These are phyloP conservation scores for Suillus subaureus DNA, from an alignment of 768 basidiomycete species.

Conservation along the genomic window DNA sequence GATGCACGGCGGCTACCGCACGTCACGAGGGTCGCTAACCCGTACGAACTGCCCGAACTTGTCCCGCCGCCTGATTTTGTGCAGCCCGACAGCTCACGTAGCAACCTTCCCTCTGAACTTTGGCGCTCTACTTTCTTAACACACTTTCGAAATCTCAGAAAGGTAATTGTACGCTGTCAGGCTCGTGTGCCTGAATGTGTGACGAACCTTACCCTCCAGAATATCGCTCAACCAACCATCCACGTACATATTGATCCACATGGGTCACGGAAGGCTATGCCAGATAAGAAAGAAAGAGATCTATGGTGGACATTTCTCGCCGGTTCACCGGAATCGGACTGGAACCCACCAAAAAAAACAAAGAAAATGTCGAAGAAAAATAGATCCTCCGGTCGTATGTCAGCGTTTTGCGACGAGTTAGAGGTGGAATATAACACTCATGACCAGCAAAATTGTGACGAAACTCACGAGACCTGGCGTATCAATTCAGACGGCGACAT, in stretches of 20 bases:
- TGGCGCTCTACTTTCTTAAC: slow-evolving; percentile 64
- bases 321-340: slow-evolving; percentile 67
- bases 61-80: slow-evolving; percentile 13
- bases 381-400: slow-evolving; percentile 29
- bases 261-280: slow-evolving; percentile 45
- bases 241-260: slow-evolving; percentile 19
- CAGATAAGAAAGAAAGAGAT: slow-evolving; percentile 73
- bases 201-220: slow-evolving; percentile 44
- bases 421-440: slow-evolving; percentile 10
- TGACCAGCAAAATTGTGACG: background rate
- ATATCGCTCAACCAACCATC: slow-evolving; percentile 63
- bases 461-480: slow-evolving; percentile 30
- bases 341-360: slow-evolving; percentile 55
- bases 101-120: slow-evolving; percentile 58
- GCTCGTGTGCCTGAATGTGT: background rate
- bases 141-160: slow-evolving; percentile 67
- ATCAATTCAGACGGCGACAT: slow-evolving; percentile 47
- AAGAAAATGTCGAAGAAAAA: slow-evolving; percentile 22
- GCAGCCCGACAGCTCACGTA: slow-evolving; percentile 29
- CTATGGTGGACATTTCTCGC: slow-evolving; percentile 80
- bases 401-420: slow-evolving; percentile 37
- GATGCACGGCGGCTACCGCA: slow-evolving; percentile 69
- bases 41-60: slow-evolving; percentile 50
- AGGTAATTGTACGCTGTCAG: slow-evolving; percentile 32
- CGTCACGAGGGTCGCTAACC: slow-evolving; percentile 66